These are phyloP conservation scores for Catharanthus roseus DNA, from an alignment of 257 asterid genomes.

Conservation along the genomic window DNA sequence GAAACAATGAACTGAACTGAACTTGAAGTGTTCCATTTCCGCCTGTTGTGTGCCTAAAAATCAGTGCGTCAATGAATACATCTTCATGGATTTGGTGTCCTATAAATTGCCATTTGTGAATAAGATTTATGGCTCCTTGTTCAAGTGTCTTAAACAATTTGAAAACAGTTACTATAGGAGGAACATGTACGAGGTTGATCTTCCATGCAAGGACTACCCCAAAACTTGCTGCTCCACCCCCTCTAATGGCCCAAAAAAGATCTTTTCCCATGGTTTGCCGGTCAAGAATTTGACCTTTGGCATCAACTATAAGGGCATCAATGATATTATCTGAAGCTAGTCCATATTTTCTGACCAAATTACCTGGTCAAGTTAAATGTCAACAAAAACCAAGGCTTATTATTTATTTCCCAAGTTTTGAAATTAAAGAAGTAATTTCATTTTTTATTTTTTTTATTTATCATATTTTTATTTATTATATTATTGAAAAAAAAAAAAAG, in stretches of 20 bases:
- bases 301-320: not conserved
- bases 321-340: not conserved
- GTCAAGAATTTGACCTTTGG: not conserved
- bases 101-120: slow-evolving; percentile 33
- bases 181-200: slow-evolving; percentile 29
- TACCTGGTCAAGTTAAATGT: no score
- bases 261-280: slow-evolving; percentile 7
- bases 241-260: slow-evolving; percentile 40
- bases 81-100: slow-evolving; percentile 22
- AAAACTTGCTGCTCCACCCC: slow-evolving; percentile 21
- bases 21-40: slow-evolving; percentile 26
- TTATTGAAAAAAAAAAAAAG: no score
- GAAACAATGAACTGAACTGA: slow-evolving; percentile 31
- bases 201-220: slow-evolving; percentile 43
- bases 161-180: slow-evolving; percentile 38
- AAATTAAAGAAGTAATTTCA: no score
- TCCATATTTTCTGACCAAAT: not conserved
- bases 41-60: not conserved
- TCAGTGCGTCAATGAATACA: slow-evolving; percentile 23
- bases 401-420: no score
- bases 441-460: no score
- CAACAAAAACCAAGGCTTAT: no score
- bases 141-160: slow-evolving; percentile 29
- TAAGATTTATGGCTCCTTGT: slow-evolving; percentile 27
- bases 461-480: no score